Conservation (phyloP, 139 green algal species). For the Desmodesmus armatus region DNA sequence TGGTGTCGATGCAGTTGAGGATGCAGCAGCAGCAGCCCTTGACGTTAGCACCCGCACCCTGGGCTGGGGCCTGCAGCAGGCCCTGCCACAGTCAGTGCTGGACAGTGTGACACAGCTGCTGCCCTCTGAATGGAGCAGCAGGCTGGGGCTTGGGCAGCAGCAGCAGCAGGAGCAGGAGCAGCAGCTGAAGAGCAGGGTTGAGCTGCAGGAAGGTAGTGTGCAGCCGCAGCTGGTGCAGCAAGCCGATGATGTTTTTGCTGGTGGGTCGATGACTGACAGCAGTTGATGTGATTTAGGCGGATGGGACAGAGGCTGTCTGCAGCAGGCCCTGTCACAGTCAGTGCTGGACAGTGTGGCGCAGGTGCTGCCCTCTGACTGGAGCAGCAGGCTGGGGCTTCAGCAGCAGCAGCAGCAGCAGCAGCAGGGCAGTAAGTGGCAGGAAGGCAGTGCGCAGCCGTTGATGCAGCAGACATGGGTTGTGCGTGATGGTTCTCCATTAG, state of each 20-base stretch:
- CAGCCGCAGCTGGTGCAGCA: background rate
- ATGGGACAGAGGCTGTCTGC: too few relatives aligned
- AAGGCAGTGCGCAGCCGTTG: too few relatives aligned
- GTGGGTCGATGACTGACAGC: too few relatives aligned
- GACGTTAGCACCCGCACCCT: background rate
- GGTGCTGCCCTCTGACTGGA: background rate
- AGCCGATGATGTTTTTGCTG: background rate
- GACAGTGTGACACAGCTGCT: background rate
- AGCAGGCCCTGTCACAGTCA: background rate
- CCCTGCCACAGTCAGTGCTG: background rate
- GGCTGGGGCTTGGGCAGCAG: background rate
- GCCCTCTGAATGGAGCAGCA: background rate
- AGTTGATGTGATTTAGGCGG: too few relatives aligned
- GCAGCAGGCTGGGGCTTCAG: background rate
- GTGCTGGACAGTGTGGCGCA: background rate
- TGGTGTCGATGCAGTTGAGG: background rate
- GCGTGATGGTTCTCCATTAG: too few relatives aligned
- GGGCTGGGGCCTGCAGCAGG: background rate
- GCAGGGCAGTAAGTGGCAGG: too few relatives aligned
- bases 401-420: background rate
- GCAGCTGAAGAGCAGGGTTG: too few relatives aligned
- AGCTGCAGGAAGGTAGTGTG: too few relatives aligned
- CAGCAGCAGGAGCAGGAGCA: background rate
- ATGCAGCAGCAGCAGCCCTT: background rate
- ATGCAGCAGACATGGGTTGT: too few relatives aligned